Conservation (phyloP, 2,329 filamentous ascomycete species). For the Ampelomyces quisqualis region DNA sequence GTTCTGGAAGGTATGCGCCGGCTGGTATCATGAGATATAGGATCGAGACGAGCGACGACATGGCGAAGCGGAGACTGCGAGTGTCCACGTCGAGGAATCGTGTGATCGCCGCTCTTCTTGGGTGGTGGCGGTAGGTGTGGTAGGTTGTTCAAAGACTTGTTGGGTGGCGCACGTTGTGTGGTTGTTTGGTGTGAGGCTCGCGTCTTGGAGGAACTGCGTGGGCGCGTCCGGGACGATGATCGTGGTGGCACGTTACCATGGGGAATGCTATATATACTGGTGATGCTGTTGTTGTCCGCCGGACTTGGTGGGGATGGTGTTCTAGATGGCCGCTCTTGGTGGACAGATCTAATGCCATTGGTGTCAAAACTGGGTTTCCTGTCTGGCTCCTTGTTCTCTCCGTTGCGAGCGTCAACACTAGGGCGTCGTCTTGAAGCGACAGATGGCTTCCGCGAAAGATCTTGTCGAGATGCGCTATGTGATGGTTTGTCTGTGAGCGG, state of each 20-base stretch:
- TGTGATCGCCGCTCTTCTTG: constrained; percentile 31
- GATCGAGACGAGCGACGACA: constrained; percentile 44
- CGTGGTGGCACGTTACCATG: constrained; percentile 48
- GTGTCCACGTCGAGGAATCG: constrained; percentile 49
- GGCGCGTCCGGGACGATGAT: constrained; percentile 46
- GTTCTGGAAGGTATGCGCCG: constrained; percentile 52
- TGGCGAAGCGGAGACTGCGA: constrained; percentile 54
- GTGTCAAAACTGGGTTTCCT: constrained; percentile 32
- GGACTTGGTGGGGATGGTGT: constrained; percentile 38
- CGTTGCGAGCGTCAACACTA: constrained; percentile 31
- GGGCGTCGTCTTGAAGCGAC: constrained; percentile 32
- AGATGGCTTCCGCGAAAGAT: constrained; percentile 38
- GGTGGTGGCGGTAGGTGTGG: constrained; percentile 27
- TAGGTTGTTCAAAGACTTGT: constrained; percentile 15
- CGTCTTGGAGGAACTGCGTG: constrained; percentile 26
- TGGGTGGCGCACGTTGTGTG: constrained; percentile 17
- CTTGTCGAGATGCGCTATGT: constrained; percentile 29
- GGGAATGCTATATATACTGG: constrained; percentile 51
- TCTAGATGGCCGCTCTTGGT: constrained; percentile 28
- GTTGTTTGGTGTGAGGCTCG: constrained; percentile 20
- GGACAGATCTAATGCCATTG: constrained; percentile 30
- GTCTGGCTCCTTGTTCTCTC: constrained; percentile 32
- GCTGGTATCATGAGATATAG: constrained; percentile 47
- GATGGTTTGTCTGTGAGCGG: constrained; percentile 24
- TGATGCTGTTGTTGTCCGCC: constrained; percentile 42